phyloP scores from a whole-genome alignment of 2,329 filamentous ascomycete species.

The Celoporthe dispersa region DNA sequence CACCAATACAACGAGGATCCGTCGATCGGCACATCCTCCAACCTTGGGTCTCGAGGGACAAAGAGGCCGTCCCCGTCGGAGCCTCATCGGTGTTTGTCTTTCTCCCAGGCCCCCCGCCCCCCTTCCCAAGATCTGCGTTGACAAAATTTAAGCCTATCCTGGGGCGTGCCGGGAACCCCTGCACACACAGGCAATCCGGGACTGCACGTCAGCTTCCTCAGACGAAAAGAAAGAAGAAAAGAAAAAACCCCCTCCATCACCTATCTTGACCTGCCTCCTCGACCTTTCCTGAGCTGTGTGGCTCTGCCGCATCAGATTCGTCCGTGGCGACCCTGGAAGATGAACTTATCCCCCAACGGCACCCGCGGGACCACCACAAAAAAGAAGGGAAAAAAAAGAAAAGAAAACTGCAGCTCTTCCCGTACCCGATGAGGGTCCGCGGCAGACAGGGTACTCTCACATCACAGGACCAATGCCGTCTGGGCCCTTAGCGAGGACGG shows the following conservation, averaged over 20 bases:
- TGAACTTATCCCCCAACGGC: constrained; percentile 6
- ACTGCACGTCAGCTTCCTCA: constrained; percentile 8
- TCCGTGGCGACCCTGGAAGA: constrained; percentile 9
- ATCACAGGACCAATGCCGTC: neutral
- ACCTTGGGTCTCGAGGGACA: neutral
- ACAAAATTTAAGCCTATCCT: neutral
- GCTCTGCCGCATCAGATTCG: too few relatives aligned
- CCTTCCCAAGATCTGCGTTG: neutral
- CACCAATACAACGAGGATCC: constrained; percentile 23
- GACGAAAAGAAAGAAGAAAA: too few relatives aligned
- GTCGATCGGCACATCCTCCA: constrained; percentile 4
- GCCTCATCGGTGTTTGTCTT: constrained; percentile 14
- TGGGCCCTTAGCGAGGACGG: neutral
- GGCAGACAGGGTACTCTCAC: neutral
- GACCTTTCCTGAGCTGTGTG: too few relatives aligned
- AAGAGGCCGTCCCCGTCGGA: constrained; percentile 4
- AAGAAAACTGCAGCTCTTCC: neutral
- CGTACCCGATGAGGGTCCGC: neutral
- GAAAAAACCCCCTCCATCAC: too few relatives aligned
- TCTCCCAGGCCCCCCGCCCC: neutral
- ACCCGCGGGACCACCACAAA: neutral
- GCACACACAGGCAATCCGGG: neutral
- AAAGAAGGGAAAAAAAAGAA: too few relatives aligned
- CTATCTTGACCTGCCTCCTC: too few relatives aligned
- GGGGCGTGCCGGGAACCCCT: neutral